These are phyloP conservation scores for Luzula sylvatica DNA, from an alignment of 176 grass and related monocot genomes.

Conservation along the genomic window DNA sequence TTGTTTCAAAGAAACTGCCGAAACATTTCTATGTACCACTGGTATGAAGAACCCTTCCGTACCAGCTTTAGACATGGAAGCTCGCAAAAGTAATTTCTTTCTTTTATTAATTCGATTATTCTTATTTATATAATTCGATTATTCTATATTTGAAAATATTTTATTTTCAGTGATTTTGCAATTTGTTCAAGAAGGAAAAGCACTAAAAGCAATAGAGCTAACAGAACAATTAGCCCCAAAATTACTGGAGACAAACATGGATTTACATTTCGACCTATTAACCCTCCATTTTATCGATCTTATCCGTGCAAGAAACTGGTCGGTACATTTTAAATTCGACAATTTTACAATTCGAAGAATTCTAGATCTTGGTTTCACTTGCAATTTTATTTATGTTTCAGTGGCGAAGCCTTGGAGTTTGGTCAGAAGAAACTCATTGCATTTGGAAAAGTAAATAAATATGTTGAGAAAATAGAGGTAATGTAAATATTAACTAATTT, in stretches of 20 bases:
- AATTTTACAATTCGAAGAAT: constrained; percentile 3
- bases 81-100: constrained; percentile 67
- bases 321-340: constrained; percentile 19
- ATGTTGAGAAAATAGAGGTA: constrained; percentile 93
- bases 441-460: constrained; percentile 69
- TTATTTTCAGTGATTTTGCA: constrained; percentile 62
- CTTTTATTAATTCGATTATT: not conserved
- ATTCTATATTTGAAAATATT: constrained; percentile 8
- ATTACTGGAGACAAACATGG: constrained; percentile 71
- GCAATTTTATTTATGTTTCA: constrained; percentile 33
- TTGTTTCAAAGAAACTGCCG: constrained; percentile 94
- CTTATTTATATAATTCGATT: constrained; percentile 3
- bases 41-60: constrained; percentile 65
- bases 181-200: constrained; percentile 67
- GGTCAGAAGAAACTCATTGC: constrained; percentile 63
- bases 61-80: constrained; percentile 68
- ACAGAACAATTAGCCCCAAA: constrained; percentile 76
- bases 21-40: constrained; percentile 61
- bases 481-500: too few species aligned
- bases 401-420: constrained; percentile 90
- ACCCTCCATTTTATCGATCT: constrained; percentile 95
- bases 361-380: constrained; percentile 23
- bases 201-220: constrained; percentile 77
- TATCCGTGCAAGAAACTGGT: constrained; percentile 64
- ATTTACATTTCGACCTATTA: constrained; percentile 84